These are phyloP conservation scores for Arthrinium phaeospermum DNA, from an alignment of 2,329 filamentous ascomycete genomes.

Conservation along the genomic window DNA sequence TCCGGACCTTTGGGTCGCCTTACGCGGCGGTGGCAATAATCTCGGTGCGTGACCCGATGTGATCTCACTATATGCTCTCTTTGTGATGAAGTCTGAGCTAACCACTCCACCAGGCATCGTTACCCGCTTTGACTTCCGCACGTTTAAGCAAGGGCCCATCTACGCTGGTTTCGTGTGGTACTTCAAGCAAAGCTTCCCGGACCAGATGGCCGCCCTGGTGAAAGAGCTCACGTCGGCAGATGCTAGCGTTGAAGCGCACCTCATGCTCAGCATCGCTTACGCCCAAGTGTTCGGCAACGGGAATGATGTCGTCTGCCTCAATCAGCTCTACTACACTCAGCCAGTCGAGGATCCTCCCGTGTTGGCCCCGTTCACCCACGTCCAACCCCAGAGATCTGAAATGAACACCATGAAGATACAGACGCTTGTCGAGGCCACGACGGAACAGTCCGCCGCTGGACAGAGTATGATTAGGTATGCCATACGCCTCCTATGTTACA, in stretches of 20 bases:
- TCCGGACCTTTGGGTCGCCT: constrained; percentile 47
- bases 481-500: neutral
- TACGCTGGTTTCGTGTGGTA: constrained; percentile 21
- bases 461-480: neutral
- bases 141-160: constrained; percentile 14
- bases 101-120: constrained; percentile 46
- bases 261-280: neutral
- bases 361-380: neutral
- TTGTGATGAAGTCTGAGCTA: too few relatives aligned
- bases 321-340: constrained; percentile 24
- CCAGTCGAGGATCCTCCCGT: constrained; percentile 19
- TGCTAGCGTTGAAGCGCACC: neutral
- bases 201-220: neutral
- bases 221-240: constrained; percentile 10
- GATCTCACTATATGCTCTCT: too few relatives aligned
- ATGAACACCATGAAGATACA: constrained; percentile 23
- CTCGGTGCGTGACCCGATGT: neutral
- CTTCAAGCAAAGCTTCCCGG: constrained; percentile 1
- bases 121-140: constrained; percentile 31
- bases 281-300: neutral
- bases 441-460: constrained; percentile 16
- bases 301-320: constrained; percentile 19
- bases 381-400: constrained; percentile 21
- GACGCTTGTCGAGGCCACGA: constrained; percentile 20
- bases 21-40: constrained; percentile 48